Conservation (phyloP, 129 eudicot genomes). For the Flaveria bidentis region DNA sequence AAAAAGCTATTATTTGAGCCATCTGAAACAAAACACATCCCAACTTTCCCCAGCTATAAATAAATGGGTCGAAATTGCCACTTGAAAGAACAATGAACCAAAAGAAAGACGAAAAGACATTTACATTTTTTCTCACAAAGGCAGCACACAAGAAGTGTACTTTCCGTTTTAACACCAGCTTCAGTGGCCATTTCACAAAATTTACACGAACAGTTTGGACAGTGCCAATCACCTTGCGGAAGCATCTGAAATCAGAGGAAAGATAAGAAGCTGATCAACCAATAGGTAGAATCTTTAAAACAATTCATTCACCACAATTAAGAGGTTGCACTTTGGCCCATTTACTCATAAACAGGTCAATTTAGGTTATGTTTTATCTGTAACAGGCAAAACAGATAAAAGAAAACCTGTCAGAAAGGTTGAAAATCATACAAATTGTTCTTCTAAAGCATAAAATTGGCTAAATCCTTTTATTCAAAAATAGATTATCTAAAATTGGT, state of each 20-base stretch:
- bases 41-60: not conserved
- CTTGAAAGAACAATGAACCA: conserved; percentile 15
- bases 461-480: not conserved
- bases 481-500: not conserved
- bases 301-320: conserved; percentile 12
- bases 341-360: not conserved
- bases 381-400: not conserved
- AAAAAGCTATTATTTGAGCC: conserved; percentile 4
- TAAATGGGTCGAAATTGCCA: not conserved
- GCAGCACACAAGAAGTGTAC: conserved; percentile 46
- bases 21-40: not conserved
- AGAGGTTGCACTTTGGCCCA: conserved; percentile 1
- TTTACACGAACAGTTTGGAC: conserved; percentile 81
- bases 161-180: conserved; percentile 28
- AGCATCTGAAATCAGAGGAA: conserved; percentile 58
- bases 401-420: not conserved
- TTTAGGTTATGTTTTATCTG: not conserved
- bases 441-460: conserved; percentile 1
- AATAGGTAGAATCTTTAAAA: not conserved
- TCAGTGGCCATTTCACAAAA: conserved; percentile 54
- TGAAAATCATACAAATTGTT: not conserved
- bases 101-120: not conserved
- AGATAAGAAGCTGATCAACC: conserved; percentile 24
- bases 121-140: conserved; percentile 79
- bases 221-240: conserved; percentile 93